phyloP scores from a whole-genome alignment of 495 filamentous ascomycete species.

The Astrothelium macrocarpum region DNA sequence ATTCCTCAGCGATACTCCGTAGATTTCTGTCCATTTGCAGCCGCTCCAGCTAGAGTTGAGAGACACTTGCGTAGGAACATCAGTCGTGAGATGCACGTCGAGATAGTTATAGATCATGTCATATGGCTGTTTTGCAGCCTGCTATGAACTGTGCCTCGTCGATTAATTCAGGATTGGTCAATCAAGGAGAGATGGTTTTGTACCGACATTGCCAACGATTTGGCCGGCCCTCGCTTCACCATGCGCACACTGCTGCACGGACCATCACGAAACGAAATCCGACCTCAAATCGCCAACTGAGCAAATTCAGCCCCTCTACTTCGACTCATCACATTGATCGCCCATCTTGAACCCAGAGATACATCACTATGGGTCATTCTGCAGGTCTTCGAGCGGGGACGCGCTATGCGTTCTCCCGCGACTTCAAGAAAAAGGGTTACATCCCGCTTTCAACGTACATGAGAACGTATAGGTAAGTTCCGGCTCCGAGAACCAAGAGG shows the following conservation, averaged over 20 bases:
- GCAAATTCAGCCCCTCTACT: neutral
- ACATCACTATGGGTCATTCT: constrained; percentile 80
- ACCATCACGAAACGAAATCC: no score
- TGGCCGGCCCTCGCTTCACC: neutral
- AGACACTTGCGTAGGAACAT: no score
- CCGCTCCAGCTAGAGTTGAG: no score
- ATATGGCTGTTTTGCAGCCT: no score
- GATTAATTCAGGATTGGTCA: no score
- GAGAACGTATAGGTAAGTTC: constrained; percentile 69
- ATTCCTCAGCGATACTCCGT: neutral
- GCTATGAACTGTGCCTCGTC: no score
- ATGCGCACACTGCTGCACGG: neutral
- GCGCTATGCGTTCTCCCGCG: constrained; percentile 73
- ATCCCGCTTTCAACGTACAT: constrained; percentile 89
- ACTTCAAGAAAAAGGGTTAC: constrained; percentile 86
- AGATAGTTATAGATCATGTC: no score
- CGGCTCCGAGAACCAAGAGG: neutral
- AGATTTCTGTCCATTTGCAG: no score
- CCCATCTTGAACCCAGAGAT: neutral
- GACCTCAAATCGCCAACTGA: neutral
- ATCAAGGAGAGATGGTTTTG: no score
- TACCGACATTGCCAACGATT: no score
- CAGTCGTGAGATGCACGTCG: no score
- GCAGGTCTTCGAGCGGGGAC: constrained; percentile 91
- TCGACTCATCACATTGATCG: neutral